Evolutionary conservation across 1,284 basidiomycete genomes (phyloP).

Genomic region (Boletus semigastroideus): DNA sequence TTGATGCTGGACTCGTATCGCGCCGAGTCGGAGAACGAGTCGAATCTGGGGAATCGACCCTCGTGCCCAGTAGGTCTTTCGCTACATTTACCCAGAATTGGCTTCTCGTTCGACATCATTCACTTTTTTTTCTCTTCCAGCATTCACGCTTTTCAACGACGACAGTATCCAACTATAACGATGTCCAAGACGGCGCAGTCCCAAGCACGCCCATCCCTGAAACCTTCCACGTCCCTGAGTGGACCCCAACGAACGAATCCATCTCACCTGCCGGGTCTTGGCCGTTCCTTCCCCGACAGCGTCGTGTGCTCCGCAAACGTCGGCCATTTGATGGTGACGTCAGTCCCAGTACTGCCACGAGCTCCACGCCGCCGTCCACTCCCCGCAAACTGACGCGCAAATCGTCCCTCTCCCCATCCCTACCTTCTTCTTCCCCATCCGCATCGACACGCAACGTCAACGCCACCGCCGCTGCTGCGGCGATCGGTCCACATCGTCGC

Average conservation of each 20-base stretch:
- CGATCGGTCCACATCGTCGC: too few species aligned
- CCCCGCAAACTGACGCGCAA: constrained; percentile 8
- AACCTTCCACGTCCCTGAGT: constrained; percentile 5
- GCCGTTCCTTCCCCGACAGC: constrained; percentile 26
- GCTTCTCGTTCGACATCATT: too few species aligned
- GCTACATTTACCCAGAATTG: too few species aligned
- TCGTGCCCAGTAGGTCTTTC: constrained; percentile 20
- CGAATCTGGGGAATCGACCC: constrained; percentile 5
- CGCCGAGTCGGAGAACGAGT: constrained; percentile 12
- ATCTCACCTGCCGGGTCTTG: constrained; percentile 20
- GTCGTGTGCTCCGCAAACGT: constrained; percentile 28
- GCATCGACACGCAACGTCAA: constrained; percentile 1
- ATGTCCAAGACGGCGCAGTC: constrained; percentile 22
- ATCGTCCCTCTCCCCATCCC: not conserved
- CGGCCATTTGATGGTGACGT: constrained; percentile 18
- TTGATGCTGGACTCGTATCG: constrained; percentile 21
- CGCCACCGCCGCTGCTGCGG: too few species aligned
- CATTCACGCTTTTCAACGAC: constrained; percentile 51
- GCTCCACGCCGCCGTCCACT: constrained; percentile 14
- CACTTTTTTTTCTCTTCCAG: constrained; percentile 25
- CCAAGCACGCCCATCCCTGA: constrained; percentile 9
- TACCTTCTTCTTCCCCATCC: not conserved
- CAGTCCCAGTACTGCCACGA: not conserved
- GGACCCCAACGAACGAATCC: constrained; percentile 1
- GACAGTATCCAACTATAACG: constrained; percentile 47